Evolutionary conservation across 2,329 filamentous ascomycete species (phyloP), one percentile per base, ranked within the genome.

Genomic region (Pyricularia pennisetigena): DNA sequence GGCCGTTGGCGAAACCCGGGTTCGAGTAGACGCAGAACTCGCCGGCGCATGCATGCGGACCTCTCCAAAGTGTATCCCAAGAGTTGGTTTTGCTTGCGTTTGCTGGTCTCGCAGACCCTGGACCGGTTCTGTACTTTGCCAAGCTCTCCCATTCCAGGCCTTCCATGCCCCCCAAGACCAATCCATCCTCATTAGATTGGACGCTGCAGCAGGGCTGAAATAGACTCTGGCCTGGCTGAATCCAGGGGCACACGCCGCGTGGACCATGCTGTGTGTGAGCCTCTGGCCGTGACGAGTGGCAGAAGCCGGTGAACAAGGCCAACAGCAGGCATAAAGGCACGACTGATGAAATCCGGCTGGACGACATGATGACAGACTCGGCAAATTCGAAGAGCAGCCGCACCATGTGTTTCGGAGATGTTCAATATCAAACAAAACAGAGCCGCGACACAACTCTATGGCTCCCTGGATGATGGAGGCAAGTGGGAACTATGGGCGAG

Each of bases 11-110:
- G 64, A 72, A 72, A 23, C 28, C 23, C 4, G 67, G 66, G 32
- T 71, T 68, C 3, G 70, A 61, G 63, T 71, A 72, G 29, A 71
- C 70, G 59, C 71, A 72, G 41, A 67, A 69, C 10, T 26, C 49
- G 32, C 67, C 70, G 9, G 68, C 70, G 68, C 71, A 72, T 8
- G 67, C 23, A 20, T 71, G 71, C 0, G 71, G 71, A 0, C 71
- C 71, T 20, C 59, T 64, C 71, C 71, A 72, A 8, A 24, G 29
- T 20, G 20, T n/a, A 61, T 69, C 68, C 10, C 23, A 24, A 23
- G n/a, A 26, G 14, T 8, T 28, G 59, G 59, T 29, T 10, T 62
- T 29, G 59, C 24, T 62, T 12, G 14, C 28, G 59, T 28, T 28
- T 62, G 59, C 59, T 20, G 24, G 26, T 9, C 14, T 28, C 4